These are phyloP conservation scores for Corinectria fuckeliana DNA, from an alignment of 2,329 filamentous ascomycete species.

Conservation along the genomic window DNA sequence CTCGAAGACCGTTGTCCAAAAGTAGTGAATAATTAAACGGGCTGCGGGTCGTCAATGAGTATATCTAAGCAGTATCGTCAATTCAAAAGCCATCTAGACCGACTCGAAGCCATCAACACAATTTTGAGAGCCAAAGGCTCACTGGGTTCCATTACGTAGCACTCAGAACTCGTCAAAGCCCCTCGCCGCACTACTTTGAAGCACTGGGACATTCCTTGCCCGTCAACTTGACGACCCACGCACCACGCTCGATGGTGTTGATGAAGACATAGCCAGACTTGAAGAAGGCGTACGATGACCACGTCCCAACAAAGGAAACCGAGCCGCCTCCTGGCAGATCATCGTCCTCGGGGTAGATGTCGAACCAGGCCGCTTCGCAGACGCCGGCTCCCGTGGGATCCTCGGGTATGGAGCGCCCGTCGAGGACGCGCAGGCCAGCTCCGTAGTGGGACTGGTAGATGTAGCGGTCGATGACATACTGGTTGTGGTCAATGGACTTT, in stretches of 20 bases:
- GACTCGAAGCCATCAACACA: too few species aligned
- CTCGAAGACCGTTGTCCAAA: too few species aligned
- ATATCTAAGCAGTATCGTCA: too few species aligned
- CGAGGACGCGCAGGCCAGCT: conserved; percentile 52
- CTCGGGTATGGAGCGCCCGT: conserved; percentile 43
- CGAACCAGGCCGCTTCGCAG: conserved; percentile 57
- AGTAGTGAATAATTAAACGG: too few species aligned
- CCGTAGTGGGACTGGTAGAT: conserved; percentile 59
- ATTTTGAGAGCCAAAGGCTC: too few species aligned
- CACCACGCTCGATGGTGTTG: conserved; percentile 60
- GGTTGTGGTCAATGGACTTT: conserved; percentile 56
- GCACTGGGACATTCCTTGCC: conserved; percentile 20
- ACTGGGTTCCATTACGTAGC: too few species aligned
- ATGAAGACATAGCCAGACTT: conserved; percentile 56
- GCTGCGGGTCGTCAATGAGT: too few species aligned
- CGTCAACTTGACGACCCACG: conserved; percentile 52
- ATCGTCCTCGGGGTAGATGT: conserved; percentile 59
- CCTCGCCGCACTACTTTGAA: background rate
- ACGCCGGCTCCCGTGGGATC: conserved; percentile 54
- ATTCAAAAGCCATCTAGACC: too few species aligned
- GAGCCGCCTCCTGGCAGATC: conserved; percentile 43
- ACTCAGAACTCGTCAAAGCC: background rate
- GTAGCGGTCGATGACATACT: conserved; percentile 53
- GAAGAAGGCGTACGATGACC: conserved; percentile 58
- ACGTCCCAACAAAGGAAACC: conserved; percentile 52